These are phyloP conservation scores for Priceomyces carsonii DNA, from an alignment of 805 yeast genomes.

Conservation along the genomic window DNA sequence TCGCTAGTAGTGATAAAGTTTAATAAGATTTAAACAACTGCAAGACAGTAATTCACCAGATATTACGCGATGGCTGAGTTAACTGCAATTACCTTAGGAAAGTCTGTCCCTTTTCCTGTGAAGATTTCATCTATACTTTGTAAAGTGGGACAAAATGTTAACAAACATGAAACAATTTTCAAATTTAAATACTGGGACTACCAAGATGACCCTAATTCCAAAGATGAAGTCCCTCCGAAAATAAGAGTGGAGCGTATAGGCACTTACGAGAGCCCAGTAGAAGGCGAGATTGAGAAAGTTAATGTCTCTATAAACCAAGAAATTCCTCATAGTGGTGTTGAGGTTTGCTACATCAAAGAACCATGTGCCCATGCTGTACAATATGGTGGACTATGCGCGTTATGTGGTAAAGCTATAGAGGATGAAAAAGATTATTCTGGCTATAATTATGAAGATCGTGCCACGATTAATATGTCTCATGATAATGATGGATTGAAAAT, in stretches of 20 bases:
- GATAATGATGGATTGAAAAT: slow-evolving; percentile 83
- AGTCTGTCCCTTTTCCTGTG: slow-evolving; percentile 66
- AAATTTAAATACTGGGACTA: slow-evolving; percentile 69
- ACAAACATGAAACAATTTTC: slow-evolving; percentile 55
- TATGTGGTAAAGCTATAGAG: slow-evolving; percentile 81
- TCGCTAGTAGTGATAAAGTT: too few species aligned
- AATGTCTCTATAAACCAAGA: slow-evolving; percentile 59
- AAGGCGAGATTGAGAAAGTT: slow-evolving; percentile 61
- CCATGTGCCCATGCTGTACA: slow-evolving; percentile 93
- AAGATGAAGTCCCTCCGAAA: slow-evolving; percentile 43
- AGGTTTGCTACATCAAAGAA: slow-evolving; percentile 62
- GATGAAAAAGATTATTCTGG: slow-evolving; percentile 74
- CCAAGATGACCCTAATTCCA: slow-evolving; percentile 53
- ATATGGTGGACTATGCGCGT: slow-evolving; percentile 91
- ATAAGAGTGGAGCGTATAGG: slow-evolving; percentile 69
- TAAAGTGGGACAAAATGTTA: slow-evolving; percentile 45
- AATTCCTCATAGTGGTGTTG: slow-evolving; percentile 46
- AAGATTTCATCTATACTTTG: slow-evolving; percentile 54
- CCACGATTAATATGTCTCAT: slow-evolving; percentile 87
- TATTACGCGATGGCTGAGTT: slow-evolving; percentile 25
- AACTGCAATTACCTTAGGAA: slow-evolving; percentile 59
- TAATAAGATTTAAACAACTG: too few species aligned
- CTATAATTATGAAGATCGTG: slow-evolving; percentile 65
- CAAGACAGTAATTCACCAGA: too few species aligned
- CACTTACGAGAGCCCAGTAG: slow-evolving; percentile 79